Evolutionary conservation across 768 basidiomycete species (phyloP).

Genomic region (Tephrocybe sp.): DNA sequence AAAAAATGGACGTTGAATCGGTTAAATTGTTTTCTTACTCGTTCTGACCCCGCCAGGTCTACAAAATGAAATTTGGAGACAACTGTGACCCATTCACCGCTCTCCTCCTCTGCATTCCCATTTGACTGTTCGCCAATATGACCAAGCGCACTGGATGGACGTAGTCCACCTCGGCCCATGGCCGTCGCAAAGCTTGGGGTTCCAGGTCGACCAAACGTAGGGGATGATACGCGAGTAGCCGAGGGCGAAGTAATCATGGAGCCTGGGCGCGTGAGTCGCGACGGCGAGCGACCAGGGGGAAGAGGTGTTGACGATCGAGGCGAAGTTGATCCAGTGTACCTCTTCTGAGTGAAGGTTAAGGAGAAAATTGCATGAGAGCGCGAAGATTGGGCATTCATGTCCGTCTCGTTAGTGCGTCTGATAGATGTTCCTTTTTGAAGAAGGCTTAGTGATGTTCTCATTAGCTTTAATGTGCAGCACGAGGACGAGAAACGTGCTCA

Average conservation of each 20-base stretch:
- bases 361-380: slow-evolving; percentile 99
- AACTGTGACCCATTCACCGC: slow-evolving; percentile 85
- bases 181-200: slow-evolving; percentile 80
- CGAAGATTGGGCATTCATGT: slow-evolving; percentile 98
- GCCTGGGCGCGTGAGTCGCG: slow-evolving; percentile 79
- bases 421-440: slow-evolving; percentile 88
- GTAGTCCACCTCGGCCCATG: slow-evolving; percentile 65
- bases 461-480: slow-evolving; percentile 5
- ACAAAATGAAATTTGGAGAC: slow-evolving; percentile 98
- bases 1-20: slow-evolving; percentile 11
- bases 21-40: slow-evolving; percentile 49
- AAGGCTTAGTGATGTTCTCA: slow-evolving; percentile 45
- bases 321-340: slow-evolving; percentile 65
- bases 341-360: slow-evolving; percentile 89
- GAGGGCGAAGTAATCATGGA: slow-evolving; percentile 58
- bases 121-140: slow-evolving; percentile 51
- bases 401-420: slow-evolving; percentile 93
- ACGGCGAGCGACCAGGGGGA: slow-evolving; percentile 72
- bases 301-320: slow-evolving; percentile 77
- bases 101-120: slow-evolving; percentile 51
- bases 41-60: slow-evolving; percentile 94
- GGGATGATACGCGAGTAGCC: slow-evolving; percentile 62
- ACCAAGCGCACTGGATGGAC: slow-evolving; percentile 82
- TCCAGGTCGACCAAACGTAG: slow-evolving; percentile 71
- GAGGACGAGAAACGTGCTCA: slow-evolving; percentile 39